phyloP scores from a whole-genome alignment of 768 basidiomycete genomes.

The Suillus hirtellus region DNA sequence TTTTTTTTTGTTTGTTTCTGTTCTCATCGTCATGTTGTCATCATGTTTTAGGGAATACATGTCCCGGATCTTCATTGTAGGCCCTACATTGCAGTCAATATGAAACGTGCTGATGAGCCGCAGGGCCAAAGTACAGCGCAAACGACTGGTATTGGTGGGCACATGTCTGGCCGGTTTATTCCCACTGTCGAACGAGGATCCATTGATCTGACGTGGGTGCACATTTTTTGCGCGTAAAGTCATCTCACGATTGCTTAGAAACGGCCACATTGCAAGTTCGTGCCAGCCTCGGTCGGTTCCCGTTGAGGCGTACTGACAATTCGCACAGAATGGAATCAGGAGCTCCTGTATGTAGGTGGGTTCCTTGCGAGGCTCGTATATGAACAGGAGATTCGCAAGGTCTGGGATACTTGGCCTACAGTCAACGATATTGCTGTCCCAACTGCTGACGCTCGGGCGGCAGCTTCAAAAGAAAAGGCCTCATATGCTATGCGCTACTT shows the following conservation, averaged over 20 bases:
- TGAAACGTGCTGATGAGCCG: background rate
- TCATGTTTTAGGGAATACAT: constrained; percentile 38
- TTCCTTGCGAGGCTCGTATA: constrained; percentile 81
- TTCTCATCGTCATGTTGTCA: constrained; percentile 9
- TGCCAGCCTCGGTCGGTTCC: constrained; percentile 7
- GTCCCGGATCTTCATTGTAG: constrained; percentile 78
- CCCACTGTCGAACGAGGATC: constrained; percentile 95
- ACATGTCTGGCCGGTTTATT: constrained; percentile 81
- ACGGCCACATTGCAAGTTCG: constrained; percentile 79
- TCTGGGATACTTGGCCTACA: constrained; percentile 40
- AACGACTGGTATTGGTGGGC: constrained; percentile 74
- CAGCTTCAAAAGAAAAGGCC: constrained; percentile 30
- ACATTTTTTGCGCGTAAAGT: background rate
- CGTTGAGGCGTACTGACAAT: background rate
- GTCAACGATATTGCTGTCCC: background rate
- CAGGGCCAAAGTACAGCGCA: constrained; percentile 89
- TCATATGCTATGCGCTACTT: constrained; percentile 85
- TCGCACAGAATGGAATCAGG: constrained; percentile 80
- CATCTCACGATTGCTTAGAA: constrained; percentile 43
- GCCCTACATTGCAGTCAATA: constrained; percentile 5
- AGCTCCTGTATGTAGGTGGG: constrained; percentile 81
- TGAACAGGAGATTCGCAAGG: constrained; percentile 69
- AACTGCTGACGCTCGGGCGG: background rate
- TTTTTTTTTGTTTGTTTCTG: background rate
- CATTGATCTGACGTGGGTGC: constrained; percentile 76